A percentile compares a stretch with the other conserved stretches of the same genome.
phyloP scores from a whole-genome alignment of 2,329 filamentous ascomycete species.

The Paraconiothyrium sp. region DNA sequence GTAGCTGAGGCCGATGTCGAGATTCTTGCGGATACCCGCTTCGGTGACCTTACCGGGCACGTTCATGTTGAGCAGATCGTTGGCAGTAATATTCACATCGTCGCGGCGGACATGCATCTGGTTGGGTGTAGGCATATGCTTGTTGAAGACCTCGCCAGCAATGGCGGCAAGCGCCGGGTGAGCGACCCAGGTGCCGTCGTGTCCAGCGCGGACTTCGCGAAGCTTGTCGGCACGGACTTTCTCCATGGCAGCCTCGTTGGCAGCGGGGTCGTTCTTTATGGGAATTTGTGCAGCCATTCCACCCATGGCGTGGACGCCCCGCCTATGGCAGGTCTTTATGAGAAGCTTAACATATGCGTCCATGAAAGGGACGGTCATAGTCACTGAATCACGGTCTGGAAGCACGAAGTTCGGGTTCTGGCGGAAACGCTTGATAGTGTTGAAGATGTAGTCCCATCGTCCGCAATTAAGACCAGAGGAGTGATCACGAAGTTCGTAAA shows the following conservation, averaged over 20 bases:
- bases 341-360: constrained; percentile 95
- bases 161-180: constrained; percentile 92
- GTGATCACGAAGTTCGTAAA: constrained; percentile 98
- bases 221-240: constrained; percentile 94
- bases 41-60: constrained; percentile 92
- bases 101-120: constrained; percentile 91
- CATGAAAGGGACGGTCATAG: constrained; percentile 99
- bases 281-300: constrained; percentile 99
- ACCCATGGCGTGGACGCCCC: constrained; percentile 98
- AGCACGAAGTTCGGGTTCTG: constrained; percentile 92
- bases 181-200: constrained; percentile 97
- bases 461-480: constrained; percentile 97
- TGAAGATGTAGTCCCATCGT: constrained; percentile 99
- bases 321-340: constrained; percentile 97
- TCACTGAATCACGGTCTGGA: constrained; percentile 88
- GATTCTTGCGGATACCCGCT: constrained; percentile 94
- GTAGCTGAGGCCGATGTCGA: constrained; percentile 95
- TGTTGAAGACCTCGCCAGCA: constrained; percentile 93
- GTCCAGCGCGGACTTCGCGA: constrained; percentile 91
- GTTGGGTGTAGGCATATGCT: constrained; percentile 98
- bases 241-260: constrained; percentile 95
- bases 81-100: constrained; percentile 84
- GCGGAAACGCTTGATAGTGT: constrained; percentile 99
- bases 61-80: constrained; percentile 98
- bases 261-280: constrained; percentile 91